Base-by-base conservation (phyloP, 208 protist genomes). In the Leishmania major region DNA sequence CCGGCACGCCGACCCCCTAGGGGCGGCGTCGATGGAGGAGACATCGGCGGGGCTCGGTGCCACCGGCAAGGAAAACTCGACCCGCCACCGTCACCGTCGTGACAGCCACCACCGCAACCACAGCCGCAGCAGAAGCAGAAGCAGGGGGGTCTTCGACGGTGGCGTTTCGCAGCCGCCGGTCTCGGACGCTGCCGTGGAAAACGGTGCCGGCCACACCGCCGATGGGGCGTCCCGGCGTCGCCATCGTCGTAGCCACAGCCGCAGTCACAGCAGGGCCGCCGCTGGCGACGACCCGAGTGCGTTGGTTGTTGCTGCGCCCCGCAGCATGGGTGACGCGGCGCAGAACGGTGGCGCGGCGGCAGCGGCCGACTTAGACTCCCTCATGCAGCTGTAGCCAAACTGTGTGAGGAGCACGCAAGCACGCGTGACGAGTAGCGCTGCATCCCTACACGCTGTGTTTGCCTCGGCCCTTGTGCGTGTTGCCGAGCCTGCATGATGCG, bases 341-440 rank as follows among this genome's bases (percentile, higher is more conserved):
- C 43, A 47, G 4, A 51, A 22, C 70, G 40, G 43, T 19, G 70
- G 22, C 10, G 28, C 70, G 40, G 13, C 67, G 67, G 40, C 67
- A 37, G 70, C 45, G 11, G 59, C 72, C 59, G 85, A 89, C 45
- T 79, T 91, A 31, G 80, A 89, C 62, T 85, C 81, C 6, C 78
- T 91, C 13, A 69, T 88, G 73, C 67, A 91, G 53, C 82, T 91
- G 7, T 91, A 91, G 71, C 17, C 25, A 45, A 37, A 17, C 10
- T 77, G 31, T 53, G 28, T 55, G 67, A 51, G 11, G 45, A 3
- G 25, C 43, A 73, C 69, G 28, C 40, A 6, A 22, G 51, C 13
- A 49, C 67, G 19, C 22, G 7, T 47, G 19, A 49, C 25, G 37
- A 70, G 19, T 10, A 45, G 31, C n/a, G 37, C 37, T 37, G 19